phyloP scores from a whole-genome alignment of 2,329 filamentous ascomycete species.

The Cordyceps cicadae region DNA sequence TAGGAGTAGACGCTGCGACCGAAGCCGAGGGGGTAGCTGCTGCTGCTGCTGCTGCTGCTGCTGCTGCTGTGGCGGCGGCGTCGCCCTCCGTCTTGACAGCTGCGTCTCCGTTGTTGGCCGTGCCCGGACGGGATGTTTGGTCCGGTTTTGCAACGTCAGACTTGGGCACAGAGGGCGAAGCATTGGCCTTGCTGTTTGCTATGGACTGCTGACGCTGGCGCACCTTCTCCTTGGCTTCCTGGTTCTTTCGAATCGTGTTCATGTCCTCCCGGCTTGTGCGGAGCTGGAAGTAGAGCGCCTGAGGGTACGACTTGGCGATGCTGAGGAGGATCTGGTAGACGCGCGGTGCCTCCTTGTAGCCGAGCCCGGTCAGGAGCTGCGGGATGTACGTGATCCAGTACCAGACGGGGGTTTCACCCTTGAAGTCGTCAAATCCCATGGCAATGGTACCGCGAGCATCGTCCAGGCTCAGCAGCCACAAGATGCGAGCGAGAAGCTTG shows the following conservation, averaged over 20 bases:
- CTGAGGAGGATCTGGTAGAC: conserved; percentile 81
- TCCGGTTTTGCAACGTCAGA: conserved; percentile 38
- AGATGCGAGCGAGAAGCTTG: conserved; percentile 83
- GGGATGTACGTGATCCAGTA: conserved; percentile 99
- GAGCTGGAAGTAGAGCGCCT: conserved; percentile 91
- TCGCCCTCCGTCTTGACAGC: conserved; percentile 40
- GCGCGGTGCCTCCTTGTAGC: conserved; percentile 81
- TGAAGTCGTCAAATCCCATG: conserved; percentile 86
- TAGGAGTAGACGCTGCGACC: conserved; percentile 18
- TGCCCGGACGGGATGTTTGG: conserved; percentile 39
- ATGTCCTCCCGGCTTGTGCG: conserved; percentile 92
- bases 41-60: too few relatives aligned
- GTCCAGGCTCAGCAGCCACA: conserved; percentile 93
- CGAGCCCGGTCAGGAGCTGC: conserved; percentile 84
- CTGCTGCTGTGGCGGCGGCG: conserved; percentile 17
- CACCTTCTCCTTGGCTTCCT: conserved; percentile 63
- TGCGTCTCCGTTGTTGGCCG: conserved; percentile 39
- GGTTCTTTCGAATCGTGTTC: conserved; percentile 80
- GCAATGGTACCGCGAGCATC: conserved; percentile 77
- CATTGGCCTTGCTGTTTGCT: conserved; percentile 36
- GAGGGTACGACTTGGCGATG: conserved; percentile 92
- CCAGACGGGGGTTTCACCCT: conserved; percentile 95
- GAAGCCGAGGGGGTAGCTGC: conserved; percentile 16
- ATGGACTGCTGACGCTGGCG: conserved; percentile 41
- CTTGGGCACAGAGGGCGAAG: conserved; percentile 44